These are phyloP conservation scores for Colletotrichum sp. DNA, from an alignment of 2,329 filamentous ascomycete genomes.

Conservation along the genomic window DNA sequence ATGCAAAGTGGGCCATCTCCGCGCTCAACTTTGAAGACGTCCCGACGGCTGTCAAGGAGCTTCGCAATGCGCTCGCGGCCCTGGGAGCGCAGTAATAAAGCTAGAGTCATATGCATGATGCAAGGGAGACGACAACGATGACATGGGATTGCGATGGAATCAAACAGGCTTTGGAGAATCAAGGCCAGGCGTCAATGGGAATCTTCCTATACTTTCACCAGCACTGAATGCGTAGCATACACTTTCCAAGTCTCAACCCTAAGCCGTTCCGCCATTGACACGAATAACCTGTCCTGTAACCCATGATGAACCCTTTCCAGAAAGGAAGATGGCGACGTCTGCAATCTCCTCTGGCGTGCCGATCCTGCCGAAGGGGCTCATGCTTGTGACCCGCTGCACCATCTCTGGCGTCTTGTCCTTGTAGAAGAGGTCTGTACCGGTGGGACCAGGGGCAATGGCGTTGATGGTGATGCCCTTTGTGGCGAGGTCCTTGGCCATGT, in stretches of 20 bases:
- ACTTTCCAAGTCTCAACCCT: background rate
- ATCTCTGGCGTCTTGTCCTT: constrained; percentile 52
- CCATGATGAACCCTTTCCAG: constrained; percentile 43
- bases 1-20: constrained; percentile 96
- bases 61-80: constrained; percentile 74
- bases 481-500: constrained; percentile 60
- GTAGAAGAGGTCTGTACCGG: constrained; percentile 60
- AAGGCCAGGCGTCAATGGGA: background rate
- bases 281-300: constrained; percentile 48
- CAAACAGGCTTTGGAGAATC: background rate
- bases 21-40: constrained; percentile 97
- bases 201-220: background rate
- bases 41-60: constrained; percentile 83
- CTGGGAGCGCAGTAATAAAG: constrained; percentile 62
- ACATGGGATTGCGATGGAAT: background rate
- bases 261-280: constrained; percentile 38
- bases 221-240: background rate
- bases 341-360: constrained; percentile 42
- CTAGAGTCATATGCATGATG: background rate
- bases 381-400: constrained; percentile 41
- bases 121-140: background rate
- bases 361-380: constrained; percentile 24
- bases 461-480: constrained; percentile 48
- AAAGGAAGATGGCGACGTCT: constrained; percentile 37
- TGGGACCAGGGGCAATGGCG: constrained; percentile 48